Conservation (phyloP, 208 protist species). For the Herpetomonas samuelpessoai region DNA sequence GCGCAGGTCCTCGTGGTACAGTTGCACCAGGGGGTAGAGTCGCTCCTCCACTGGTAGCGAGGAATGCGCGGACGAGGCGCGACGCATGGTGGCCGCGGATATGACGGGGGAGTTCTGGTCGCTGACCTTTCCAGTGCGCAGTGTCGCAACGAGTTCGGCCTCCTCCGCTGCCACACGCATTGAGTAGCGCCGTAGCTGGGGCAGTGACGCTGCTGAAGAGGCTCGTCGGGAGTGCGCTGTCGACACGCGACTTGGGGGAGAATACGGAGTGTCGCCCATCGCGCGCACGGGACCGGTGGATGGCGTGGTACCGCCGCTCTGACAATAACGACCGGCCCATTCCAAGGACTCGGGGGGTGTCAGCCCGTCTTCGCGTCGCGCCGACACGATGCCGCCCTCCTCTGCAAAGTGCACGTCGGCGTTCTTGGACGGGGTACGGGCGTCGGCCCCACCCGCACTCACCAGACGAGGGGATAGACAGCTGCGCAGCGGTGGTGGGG, state of each 20-base stretch:
- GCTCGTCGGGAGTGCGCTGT: neutral
- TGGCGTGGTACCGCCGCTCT: neutral
- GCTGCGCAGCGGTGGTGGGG: neutral
- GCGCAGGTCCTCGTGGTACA: conserved; percentile 19
- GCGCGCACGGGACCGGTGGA: neutral
- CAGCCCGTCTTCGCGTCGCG: neutral
- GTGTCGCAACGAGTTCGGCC: neutral
- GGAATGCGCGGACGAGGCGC: neutral
- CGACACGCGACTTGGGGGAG: neutral
- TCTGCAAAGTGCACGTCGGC: neutral
- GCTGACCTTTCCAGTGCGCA: neutral
- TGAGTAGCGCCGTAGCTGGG: neutral
- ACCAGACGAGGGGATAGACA: neutral
- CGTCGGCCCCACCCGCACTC: neutral
- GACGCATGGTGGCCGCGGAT: neutral
- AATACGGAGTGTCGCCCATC: neutral
- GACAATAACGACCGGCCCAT: neutral
- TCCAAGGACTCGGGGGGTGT: neutral
- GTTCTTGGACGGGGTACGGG: neutral
- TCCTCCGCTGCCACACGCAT: neutral
- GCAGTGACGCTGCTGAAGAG: neutral
- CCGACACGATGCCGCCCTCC: no score
- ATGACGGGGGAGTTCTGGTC: neutral
- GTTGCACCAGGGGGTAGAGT: conserved; percentile 28
- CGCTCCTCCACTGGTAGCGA: conserved; percentile 7